A percentile compares a stretch with the other conserved stretches of the same genome.
These are phyloP conservation scores for Oidiodendron maius DNA, from an alignment of 495 filamentous ascomycete species.

Conservation along the genomic window DNA sequence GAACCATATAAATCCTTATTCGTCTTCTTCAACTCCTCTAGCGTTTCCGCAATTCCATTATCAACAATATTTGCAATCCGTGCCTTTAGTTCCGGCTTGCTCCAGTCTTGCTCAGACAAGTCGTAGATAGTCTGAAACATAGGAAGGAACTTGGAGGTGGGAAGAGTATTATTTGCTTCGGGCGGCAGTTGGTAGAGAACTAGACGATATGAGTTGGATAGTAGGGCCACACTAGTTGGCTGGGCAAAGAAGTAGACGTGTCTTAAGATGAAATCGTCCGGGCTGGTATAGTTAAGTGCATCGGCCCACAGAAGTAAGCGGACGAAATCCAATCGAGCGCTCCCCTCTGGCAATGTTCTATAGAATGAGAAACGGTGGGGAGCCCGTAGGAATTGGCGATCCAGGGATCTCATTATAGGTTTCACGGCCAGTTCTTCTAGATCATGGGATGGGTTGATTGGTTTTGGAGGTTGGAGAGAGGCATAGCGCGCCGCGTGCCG, in stretches of 20 bases:
- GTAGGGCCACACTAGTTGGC: slow-evolving; percentile 28
- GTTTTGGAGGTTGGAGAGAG: slow-evolving; percentile 16
- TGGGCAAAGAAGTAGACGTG: slow-evolving; percentile 61
- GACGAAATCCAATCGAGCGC: slow-evolving; percentile 31
- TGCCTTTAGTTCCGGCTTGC: slow-evolving; percentile 2
- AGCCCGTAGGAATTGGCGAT: background rate
- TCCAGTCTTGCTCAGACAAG: slow-evolving; percentile 25
- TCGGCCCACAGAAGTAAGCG: slow-evolving; percentile 50
- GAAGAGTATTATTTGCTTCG: slow-evolving; percentile 25
- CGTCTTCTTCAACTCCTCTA: background rate
- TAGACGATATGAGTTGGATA: background rate
- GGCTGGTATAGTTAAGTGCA: slow-evolving; percentile 53
- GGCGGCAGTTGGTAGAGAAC: slow-evolving; percentile 14
- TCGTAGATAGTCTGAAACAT: slow-evolving; percentile 9
- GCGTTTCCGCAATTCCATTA: background rate
- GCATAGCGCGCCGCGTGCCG: slow-evolving; percentile 47
- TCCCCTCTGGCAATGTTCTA: slow-evolving; percentile 2
- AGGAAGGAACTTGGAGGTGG: background rate
- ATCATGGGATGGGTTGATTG: slow-evolving; percentile 7
- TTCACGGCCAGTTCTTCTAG: slow-evolving; percentile 16
- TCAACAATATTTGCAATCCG: slow-evolving; percentile 1
- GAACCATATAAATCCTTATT: slow-evolving; percentile 26
- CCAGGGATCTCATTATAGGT: slow-evolving; percentile 11
- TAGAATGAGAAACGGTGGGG: slow-evolving; percentile 2
- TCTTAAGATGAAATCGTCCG: slow-evolving; percentile 49